Conservation (phyloP, 768 basidiomycete species). For the Mycena haematopus region DNA sequence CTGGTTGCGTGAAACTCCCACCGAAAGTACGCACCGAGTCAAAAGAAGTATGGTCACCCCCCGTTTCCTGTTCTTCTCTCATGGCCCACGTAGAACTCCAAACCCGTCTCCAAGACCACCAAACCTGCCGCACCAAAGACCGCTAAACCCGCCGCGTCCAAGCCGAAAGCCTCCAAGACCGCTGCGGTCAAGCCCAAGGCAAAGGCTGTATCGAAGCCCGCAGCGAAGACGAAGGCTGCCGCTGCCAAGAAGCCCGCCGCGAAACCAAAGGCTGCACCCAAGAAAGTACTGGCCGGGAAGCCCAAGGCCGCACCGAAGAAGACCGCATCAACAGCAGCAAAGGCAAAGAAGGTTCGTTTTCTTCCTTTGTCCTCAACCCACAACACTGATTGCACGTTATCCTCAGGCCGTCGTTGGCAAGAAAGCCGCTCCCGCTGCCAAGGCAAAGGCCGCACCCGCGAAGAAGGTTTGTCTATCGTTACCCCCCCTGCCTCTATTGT, state of each 20-base stretch:
- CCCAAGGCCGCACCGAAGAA: constrained; percentile 19
- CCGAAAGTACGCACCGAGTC: constrained; percentile 46
- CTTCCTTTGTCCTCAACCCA: neutral
- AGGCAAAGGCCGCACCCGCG: constrained; percentile 12
- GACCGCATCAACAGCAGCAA: constrained; percentile 1
- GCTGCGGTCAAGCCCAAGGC: constrained; percentile 7
- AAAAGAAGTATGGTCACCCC: constrained; percentile 20
- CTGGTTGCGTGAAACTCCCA: constrained; percentile 72
- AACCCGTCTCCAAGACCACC: neutral
- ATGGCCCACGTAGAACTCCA: neutral
- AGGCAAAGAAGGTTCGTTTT: constrained; percentile 26
- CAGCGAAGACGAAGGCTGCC: constrained; percentile 7
- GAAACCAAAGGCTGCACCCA: constrained; percentile 6
- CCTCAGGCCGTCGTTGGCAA: constrained; percentile 20
- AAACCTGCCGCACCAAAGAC: constrained; percentile 6
- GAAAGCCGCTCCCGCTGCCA: constrained; percentile 19
- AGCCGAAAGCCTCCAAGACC: constrained; percentile 14
- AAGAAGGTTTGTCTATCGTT: constrained; percentile 21
- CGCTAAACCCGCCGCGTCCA: constrained; percentile 12
- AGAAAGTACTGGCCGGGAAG: neutral
- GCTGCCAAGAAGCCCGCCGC: constrained; percentile 15
- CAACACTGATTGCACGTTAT: neutral
- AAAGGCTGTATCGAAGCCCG: neutral
- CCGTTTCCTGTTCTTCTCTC: too few species aligned
- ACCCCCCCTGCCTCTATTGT: neutral